Base-by-base conservation (phyloP, 768 basidiomycete species). In the Phylloporus rhodoxanthus region DNA sequence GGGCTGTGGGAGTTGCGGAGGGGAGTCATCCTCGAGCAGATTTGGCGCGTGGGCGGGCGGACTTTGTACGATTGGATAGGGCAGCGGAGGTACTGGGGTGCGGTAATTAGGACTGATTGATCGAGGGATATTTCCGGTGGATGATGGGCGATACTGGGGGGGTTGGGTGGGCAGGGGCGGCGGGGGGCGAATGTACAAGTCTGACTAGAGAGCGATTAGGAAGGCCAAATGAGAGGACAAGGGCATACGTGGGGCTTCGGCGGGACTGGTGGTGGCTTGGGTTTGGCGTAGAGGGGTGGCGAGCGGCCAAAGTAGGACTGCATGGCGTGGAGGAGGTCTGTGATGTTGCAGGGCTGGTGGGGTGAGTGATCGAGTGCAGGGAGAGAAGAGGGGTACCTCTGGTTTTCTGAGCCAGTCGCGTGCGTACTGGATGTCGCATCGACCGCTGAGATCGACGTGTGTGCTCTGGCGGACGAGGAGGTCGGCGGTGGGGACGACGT, bases 251-350 rank as follows among this genome's bases (percentile, higher is more conserved):
- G 63, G 46, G 72, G 72, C 55, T 72, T 74, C 47, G 68, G 70
- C 50, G 68, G 73, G 42, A 70, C 61, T 51, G 66, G 67, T n/a
- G 70, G 73, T 11, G 65, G 54, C 58, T 72, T 77, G 14, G 90
- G 85, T 68, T 86, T 91, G 28, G 94, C 83, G 64, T 93, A 96
- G 14, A 98, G 81, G 7, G 94, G 94, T 37, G 95, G 94, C 40
- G 83, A 78, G 26, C 75, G 75, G 19, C 91, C 94, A 70, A 98
- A 98, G 48, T 85, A 76, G 34, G 81, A 76, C 57, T 87, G 84
- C 72, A 97, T 78, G 17, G 83, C 82, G 54, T 87, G 80, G 38
- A 94, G 64, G 19, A 99, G 74, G 4, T 74, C 78, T 23, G 74
- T 69, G n/a, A 98, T 71, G 64, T 73, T 81, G 68, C 92, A 90